These are phyloP conservation scores for Candida patagonica DNA, from an alignment of 805 yeast genomes.

Conservation along the genomic window DNA sequence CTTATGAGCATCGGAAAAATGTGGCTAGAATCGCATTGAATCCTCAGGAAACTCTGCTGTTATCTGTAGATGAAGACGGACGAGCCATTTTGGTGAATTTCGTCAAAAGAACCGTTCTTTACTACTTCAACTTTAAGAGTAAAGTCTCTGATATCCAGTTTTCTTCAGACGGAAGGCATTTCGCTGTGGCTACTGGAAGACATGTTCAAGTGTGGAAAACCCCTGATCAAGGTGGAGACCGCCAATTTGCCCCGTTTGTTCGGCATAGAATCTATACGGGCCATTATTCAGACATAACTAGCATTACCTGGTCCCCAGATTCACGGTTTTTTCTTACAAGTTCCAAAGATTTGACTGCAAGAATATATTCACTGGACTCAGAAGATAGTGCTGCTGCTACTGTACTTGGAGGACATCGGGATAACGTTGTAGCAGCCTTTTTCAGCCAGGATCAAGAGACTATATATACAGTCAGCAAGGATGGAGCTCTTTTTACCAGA, in stretches of 20 bases:
- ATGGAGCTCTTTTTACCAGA: constrained; percentile 93
- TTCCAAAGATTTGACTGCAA: constrained; percentile 82
- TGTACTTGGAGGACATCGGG: constrained; percentile 88
- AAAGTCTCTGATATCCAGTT: constrained; percentile 65
- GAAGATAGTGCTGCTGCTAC: constrained; percentile 70
- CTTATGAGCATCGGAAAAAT: constrained; percentile 86
- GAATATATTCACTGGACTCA: constrained; percentile 67
- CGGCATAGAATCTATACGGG: constrained; percentile 88
- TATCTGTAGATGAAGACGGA: constrained; percentile 86
- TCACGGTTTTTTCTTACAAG: constrained; percentile 80
- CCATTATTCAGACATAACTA: constrained; percentile 72
- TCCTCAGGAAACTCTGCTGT: constrained; percentile 65
- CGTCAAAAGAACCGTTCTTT: constrained; percentile 71
- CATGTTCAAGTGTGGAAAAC: constrained; percentile 91
- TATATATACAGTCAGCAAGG: constrained; percentile 85
- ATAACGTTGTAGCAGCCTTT: constrained; percentile 77
- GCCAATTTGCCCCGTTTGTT: constrained; percentile 94
- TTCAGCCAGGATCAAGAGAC: constrained; percentile 82
- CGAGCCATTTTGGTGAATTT: constrained; percentile 88
- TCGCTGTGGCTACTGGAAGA: constrained; percentile 78
- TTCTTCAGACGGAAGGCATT: constrained; percentile 78
- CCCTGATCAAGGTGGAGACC: constrained; percentile 67
- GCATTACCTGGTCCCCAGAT: constrained; percentile 83
- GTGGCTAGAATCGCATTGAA: constrained; percentile 73
- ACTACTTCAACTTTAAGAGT: constrained; percentile 89